phyloP scores from a whole-genome alignment of 2,329 filamentous ascomycete genomes.

The Xylaria sp. region DNA sequence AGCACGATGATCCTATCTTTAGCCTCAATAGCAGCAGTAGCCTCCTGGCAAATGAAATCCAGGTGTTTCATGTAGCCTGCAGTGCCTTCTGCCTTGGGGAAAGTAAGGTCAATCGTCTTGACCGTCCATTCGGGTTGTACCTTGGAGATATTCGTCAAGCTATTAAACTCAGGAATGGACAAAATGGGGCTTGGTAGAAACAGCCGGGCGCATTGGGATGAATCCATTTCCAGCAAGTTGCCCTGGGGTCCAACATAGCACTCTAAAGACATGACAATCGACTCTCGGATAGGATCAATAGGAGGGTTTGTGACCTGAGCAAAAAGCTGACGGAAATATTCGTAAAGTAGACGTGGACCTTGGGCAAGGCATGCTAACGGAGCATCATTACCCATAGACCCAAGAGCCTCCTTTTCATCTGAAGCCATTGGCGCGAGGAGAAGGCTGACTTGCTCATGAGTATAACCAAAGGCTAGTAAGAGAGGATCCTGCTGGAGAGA shows the following conservation, averaged over 20 bases:
- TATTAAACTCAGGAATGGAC: constrained; percentile 90
- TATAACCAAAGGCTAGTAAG: constrained; percentile 90
- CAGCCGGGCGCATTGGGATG: constrained; percentile 86
- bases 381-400: constrained; percentile 98
- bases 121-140: constrained; percentile 85
- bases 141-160: constrained; percentile 79
- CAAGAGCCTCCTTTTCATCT: constrained; percentile 95
- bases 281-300: constrained; percentile 96
- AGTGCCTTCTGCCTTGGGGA: constrained; percentile 85
- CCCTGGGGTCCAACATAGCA: constrained; percentile 97
- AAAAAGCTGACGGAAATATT: constrained; percentile 98
- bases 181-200: constrained; percentile 89
- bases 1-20: constrained; percentile 88
- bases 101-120: constrained; percentile 91
- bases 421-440: constrained; percentile 95
- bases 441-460: constrained; percentile 92
- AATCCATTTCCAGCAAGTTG: constrained; percentile 92
- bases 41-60: constrained; percentile 87
- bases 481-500: constrained; percentile 86
- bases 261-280: constrained; percentile 97
- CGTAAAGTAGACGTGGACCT: constrained; percentile 87
- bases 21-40: constrained; percentile 84
- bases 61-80: constrained; percentile 87
- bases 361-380: constrained; percentile 92
- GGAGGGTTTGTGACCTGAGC: constrained; percentile 98